Conservation (phyloP, 2,329 filamentous ascomycete species). For the Nannizzia gypsea region DNA sequence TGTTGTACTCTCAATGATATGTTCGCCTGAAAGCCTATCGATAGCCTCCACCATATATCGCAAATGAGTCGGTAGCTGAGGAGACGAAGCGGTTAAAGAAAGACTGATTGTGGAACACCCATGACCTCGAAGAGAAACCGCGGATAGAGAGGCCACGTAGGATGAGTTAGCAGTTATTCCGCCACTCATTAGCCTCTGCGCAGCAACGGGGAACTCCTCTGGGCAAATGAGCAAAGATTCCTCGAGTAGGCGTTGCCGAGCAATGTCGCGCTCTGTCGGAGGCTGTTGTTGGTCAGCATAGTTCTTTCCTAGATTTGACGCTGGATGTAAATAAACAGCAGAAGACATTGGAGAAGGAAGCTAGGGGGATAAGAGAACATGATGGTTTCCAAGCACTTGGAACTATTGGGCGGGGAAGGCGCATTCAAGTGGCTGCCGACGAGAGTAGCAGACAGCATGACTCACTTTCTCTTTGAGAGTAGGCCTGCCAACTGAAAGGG, state of each 20-base stretch:
- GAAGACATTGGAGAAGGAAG: too few species aligned
- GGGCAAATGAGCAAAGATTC: not conserved
- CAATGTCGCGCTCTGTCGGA: not conserved
- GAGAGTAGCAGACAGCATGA: not conserved
- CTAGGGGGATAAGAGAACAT: not conserved
- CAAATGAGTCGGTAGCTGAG: not conserved
- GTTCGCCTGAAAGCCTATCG: slow-evolving; percentile 6
- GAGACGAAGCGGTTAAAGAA: not conserved
- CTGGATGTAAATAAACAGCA: too few species aligned
- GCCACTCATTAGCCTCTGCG: not conserved
- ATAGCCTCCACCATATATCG: slow-evolving; percentile 10
- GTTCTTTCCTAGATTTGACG: not conserved
- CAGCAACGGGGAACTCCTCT: not conserved
- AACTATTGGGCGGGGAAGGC: not conserved
- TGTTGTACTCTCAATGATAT: not conserved
- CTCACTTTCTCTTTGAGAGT: not conserved
- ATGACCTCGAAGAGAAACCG: not conserved
- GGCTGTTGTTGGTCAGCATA: not conserved
- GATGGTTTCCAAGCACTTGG: not conserved
- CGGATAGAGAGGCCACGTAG: not conserved
- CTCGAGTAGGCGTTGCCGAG: not conserved
- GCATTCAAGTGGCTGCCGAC: not conserved
- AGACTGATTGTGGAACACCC: not conserved
- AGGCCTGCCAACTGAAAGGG: not conserved
- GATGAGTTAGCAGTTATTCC: not conserved